Evolutionary conservation across 441 rosid genomes (phyloP).

Genomic region (Theobroma grandiflorum): DNA sequence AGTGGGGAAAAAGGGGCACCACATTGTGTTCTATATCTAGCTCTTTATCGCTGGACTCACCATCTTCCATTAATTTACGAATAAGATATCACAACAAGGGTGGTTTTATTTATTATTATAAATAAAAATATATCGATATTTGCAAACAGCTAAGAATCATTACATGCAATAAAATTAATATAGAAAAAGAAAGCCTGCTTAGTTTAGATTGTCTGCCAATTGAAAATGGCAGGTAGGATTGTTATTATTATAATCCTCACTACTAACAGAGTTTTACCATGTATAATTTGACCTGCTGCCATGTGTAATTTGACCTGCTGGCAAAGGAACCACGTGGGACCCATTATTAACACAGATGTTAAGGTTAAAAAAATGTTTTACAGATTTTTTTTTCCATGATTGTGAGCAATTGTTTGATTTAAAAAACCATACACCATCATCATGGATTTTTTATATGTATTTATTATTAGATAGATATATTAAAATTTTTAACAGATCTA

Average conservation of each 20-base stretch:
- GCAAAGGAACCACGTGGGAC: conserved; percentile 18
- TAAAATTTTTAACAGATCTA: no score
- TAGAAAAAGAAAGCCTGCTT: background rate
- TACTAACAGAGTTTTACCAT: background rate
- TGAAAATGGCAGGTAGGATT: conserved; percentile 5
- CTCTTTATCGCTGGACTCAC: conserved; percentile 15
- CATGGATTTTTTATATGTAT: no score
- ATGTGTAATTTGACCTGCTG: conserved; percentile 26
- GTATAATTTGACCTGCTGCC: conserved; percentile 16
- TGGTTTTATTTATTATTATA: background rate
- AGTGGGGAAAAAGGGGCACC: background rate
- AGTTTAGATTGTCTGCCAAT: conserved; percentile 8
- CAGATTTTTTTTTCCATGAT: no score
- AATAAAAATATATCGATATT: background rate
- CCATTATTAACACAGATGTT: background rate
- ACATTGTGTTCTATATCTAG: background rate
- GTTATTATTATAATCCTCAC: background rate
- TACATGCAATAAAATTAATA: background rate
- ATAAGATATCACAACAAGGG: background rate
- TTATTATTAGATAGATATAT: no score
- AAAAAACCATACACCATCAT: no score
- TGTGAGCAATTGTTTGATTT: no score
- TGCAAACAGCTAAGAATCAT: conserved; percentile 26
- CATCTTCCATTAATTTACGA: conserved; percentile 19
- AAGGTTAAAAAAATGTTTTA: background rate